Percentiles rank a stretch among this genome's conserved stretches.
Evolutionary conservation across 768 basidiomycete genomes (phyloP).

Genomic region (Dioszegia aurantiaca): DNA sequence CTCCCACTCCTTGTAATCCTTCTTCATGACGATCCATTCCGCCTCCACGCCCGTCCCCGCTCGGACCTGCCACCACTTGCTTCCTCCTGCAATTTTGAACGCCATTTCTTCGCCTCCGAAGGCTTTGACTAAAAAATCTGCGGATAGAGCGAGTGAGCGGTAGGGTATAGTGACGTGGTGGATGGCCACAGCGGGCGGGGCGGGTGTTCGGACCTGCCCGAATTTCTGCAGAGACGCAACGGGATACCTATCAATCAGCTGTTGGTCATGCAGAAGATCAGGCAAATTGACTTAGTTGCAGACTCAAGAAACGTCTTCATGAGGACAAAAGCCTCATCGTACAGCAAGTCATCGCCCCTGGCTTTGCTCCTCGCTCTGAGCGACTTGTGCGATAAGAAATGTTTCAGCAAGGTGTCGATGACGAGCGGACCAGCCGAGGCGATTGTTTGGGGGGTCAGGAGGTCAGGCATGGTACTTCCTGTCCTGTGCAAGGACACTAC

Average conservation of each 20-base stretch:
- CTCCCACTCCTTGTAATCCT: conserved; percentile 69
- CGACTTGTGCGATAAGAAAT: conserved; percentile 66
- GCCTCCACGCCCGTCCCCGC: conserved; percentile 76
- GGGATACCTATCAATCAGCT: conserved; percentile 58
- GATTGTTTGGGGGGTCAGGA: conserved; percentile 40
- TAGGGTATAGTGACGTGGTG: conserved; percentile 70
- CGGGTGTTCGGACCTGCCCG: conserved; percentile 71
- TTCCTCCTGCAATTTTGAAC: conserved; percentile 73
- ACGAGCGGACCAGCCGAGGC: conserved; percentile 48
- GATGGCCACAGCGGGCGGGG: conserved; percentile 78
- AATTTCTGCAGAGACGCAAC: conserved; percentile 79
- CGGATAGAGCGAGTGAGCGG: conserved; percentile 71
- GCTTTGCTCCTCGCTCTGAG: conserved; percentile 55
- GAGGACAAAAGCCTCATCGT: conserved; percentile 73
- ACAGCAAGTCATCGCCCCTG: conserved; percentile 64
- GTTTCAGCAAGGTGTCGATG: conserved; percentile 67
- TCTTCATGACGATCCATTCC: conserved; percentile 83
- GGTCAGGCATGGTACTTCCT: conserved; percentile 31
- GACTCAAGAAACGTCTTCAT: conserved; percentile 73
- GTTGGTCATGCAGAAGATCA: background rate
- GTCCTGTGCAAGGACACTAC: too few relatives aligned
- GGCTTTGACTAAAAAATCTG: conserved; percentile 67
- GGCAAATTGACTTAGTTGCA: conserved; percentile 55
- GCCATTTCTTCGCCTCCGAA: conserved; percentile 75
- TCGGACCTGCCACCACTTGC: conserved; percentile 97